phyloP scores from a whole-genome alignment of 768 basidiomycete genomes.

The Scleroderma bovista region DNA sequence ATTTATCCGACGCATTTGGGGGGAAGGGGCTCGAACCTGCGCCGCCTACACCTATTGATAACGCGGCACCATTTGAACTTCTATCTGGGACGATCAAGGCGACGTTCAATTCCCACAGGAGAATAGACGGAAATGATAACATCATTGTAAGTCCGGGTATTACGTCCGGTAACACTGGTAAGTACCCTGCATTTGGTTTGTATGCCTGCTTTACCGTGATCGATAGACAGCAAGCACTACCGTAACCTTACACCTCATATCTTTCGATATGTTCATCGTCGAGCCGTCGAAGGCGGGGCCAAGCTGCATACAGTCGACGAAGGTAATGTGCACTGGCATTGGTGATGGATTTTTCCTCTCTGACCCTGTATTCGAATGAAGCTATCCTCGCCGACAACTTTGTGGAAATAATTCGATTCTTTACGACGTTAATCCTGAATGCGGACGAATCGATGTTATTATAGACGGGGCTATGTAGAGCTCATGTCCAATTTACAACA shows the following conservation, averaged over 20 bases:
- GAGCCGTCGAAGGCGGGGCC: constrained; percentile 21
- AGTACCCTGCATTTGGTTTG: not conserved
- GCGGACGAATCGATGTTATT: constrained; percentile 45
- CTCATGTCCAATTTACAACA: too few relatives aligned
- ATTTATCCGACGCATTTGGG: constrained; percentile 43
- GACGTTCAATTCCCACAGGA: constrained; percentile 47
- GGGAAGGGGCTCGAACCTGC: constrained; percentile 55
- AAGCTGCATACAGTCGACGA: constrained; percentile 72
- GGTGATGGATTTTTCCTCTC: too few relatives aligned
- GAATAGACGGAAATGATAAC: constrained; percentile 26
- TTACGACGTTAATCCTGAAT: constrained; percentile 59
- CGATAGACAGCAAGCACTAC: constrained; percentile 40
- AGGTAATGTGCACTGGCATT: too few relatives aligned
- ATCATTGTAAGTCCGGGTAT: constrained; percentile 47
- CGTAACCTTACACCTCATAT: constrained; percentile 50
- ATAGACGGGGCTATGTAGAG: too few relatives aligned
- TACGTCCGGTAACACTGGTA: constrained; percentile 52
- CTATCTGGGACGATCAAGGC: constrained; percentile 64
- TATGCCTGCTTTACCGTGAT: not conserved
- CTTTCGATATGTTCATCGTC: constrained; percentile 54
- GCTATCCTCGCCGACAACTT: constrained; percentile 47
- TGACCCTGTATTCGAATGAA: constrained; percentile 14
- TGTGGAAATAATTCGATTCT: constrained; percentile 64
- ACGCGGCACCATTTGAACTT: constrained; percentile 37
- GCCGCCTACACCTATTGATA: constrained; percentile 47